A percentile compares a stretch with the other conserved stretches of the same genome.
Evolutionary conservation across 2,329 filamentous ascomycete species (phyloP).

Genomic region (Calonectria naviculata): DNA sequence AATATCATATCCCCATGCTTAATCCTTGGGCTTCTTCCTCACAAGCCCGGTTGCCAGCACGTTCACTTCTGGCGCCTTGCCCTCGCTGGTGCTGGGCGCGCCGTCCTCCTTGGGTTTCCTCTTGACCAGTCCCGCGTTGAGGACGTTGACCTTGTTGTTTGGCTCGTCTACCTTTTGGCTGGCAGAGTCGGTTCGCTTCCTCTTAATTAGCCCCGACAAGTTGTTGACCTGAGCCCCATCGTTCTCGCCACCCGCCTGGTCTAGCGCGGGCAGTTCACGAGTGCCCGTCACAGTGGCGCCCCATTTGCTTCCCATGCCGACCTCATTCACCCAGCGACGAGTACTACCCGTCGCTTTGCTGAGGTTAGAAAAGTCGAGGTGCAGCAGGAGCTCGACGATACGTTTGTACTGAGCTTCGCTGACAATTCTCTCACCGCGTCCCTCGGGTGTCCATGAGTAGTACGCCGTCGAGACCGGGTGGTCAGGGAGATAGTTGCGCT

Average conservation of each 20-base stretch:
- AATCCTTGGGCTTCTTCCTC: slow-evolving; percentile 66
- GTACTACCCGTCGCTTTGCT: slow-evolving; percentile 74
- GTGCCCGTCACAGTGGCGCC: slow-evolving; percentile 61
- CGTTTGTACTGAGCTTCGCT: slow-evolving; percentile 74
- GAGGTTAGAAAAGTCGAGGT: slow-evolving; percentile 77
- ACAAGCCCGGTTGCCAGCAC: slow-evolving; percentile 61
- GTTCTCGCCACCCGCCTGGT: slow-evolving; percentile 21
- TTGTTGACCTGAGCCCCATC: slow-evolving; percentile 53
- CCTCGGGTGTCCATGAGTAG: slow-evolving; percentile 72
- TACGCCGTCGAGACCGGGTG: slow-evolving; percentile 66
- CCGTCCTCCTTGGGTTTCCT: slow-evolving; percentile 63
- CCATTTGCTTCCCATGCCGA: slow-evolving; percentile 65
- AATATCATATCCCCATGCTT: slow-evolving; percentile 1
- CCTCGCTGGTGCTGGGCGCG: slow-evolving; percentile 19
- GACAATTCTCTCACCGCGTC: slow-evolving; percentile 72
- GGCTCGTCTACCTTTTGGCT: slow-evolving; percentile 29
- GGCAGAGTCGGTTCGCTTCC: slow-evolving; percentile 52
- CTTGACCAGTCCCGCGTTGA: slow-evolving; percentile 59
- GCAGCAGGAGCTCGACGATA: slow-evolving; percentile 75
- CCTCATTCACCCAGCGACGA: slow-evolving; percentile 76
- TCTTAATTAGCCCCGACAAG: slow-evolving; percentile 60
- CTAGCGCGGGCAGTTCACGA: slow-evolving; percentile 38
- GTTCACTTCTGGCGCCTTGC: slow-evolving; percentile 49
- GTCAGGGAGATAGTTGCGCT: slow-evolving; percentile 61
- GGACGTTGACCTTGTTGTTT: slow-evolving; percentile 54